Conservation (phyloP, 192 early-diverging fungal species). For the Backusella tarrabulga region DNA sequence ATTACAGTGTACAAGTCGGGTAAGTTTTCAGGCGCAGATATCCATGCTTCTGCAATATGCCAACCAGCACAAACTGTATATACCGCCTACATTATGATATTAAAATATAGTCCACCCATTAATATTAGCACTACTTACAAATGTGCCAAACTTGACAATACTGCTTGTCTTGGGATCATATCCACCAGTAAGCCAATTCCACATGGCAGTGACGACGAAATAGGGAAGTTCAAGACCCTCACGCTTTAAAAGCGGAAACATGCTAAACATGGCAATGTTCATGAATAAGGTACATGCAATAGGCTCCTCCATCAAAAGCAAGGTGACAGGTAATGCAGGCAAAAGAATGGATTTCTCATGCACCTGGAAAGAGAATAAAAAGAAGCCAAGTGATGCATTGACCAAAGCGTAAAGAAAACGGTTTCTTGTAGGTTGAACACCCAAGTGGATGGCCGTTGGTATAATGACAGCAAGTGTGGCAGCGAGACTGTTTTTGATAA, state of each 20-base stretch:
- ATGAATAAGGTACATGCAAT: slow-evolving; percentile 63
- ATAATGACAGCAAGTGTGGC: slow-evolving; percentile 68
- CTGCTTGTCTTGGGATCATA: not conserved
- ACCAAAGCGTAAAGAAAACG: slow-evolving; percentile 70
- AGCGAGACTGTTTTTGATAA: slow-evolving; percentile 47
- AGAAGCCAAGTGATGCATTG: slow-evolving; percentile 85
- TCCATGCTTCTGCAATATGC: slow-evolving; percentile 57
- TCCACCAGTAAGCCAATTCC: slow-evolving; percentile 60
- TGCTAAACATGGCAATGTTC: slow-evolving; percentile 83
- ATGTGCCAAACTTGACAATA: not conserved
- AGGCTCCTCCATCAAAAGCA: slow-evolving; percentile 73
- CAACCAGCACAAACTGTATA: slow-evolving; percentile 52
- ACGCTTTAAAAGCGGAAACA: slow-evolving; percentile 83
- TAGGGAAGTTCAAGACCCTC: slow-evolving; percentile 78
- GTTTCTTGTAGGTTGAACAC: slow-evolving; percentile 49
- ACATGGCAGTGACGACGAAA: slow-evolving; percentile 64
- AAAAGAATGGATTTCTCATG: slow-evolving; percentile 97
- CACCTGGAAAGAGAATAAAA: slow-evolving; percentile 96
- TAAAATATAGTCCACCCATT: not conserved
- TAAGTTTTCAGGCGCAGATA: slow-evolving; percentile 63
- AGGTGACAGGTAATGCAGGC: slow-evolving; percentile 71
- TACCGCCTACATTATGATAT: not conserved
- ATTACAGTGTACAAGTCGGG: slow-evolving; percentile 84
- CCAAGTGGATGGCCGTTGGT: slow-evolving; percentile 71
- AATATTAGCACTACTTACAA: not conserved